These are phyloP conservation scores for Cordyceps cicadae DNA, from an alignment of 2,329 filamentous ascomycete species.

Conservation along the genomic window DNA sequence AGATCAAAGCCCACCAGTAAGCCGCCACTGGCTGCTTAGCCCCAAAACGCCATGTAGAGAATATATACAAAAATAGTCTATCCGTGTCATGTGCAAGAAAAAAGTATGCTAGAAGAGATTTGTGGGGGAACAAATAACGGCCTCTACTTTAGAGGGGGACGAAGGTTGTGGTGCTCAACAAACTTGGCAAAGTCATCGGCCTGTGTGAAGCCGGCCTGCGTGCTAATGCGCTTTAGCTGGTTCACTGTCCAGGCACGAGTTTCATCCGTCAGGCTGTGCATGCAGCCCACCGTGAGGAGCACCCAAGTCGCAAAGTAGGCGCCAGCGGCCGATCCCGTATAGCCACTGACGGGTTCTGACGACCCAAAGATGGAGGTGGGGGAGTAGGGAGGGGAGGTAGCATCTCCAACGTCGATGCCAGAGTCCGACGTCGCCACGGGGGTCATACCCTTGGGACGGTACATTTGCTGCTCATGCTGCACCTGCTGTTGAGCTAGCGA, in stretches of 20 bases:
- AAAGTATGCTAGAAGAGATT: not conserved
- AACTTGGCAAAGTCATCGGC: constrained; percentile 11
- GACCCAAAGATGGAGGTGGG: constrained; percentile 9
- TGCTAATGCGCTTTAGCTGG: constrained; percentile 9
- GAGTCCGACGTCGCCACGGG: constrained; percentile 6
- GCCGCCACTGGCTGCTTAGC: not conserved
- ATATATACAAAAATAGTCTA: constrained; percentile 1
- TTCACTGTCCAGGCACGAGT: constrained; percentile 10
- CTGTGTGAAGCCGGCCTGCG: constrained; percentile 8
- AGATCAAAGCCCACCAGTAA: not conserved
- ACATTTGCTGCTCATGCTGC: constrained; percentile 11
- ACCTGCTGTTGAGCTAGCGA: constrained; percentile 12
- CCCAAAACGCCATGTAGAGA: not conserved
- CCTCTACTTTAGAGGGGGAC: constrained; percentile 8
- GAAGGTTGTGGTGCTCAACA: constrained; percentile 9
- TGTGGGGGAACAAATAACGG: not conserved
- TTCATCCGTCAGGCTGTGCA: constrained; percentile 12
- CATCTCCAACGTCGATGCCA: constrained; percentile 6
- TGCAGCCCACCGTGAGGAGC: constrained; percentile 10
- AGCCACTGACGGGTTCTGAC: constrained; percentile 5
- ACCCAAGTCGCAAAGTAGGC: constrained; percentile 9
- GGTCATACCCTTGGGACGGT: constrained; percentile 9
- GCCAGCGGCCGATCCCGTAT: constrained; percentile 9
- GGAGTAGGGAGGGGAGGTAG: constrained; percentile 1
- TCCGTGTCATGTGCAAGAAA: not conserved